Conservation (phyloP, 345 rosid species). For the Gossypium rotundifolium region DNA sequence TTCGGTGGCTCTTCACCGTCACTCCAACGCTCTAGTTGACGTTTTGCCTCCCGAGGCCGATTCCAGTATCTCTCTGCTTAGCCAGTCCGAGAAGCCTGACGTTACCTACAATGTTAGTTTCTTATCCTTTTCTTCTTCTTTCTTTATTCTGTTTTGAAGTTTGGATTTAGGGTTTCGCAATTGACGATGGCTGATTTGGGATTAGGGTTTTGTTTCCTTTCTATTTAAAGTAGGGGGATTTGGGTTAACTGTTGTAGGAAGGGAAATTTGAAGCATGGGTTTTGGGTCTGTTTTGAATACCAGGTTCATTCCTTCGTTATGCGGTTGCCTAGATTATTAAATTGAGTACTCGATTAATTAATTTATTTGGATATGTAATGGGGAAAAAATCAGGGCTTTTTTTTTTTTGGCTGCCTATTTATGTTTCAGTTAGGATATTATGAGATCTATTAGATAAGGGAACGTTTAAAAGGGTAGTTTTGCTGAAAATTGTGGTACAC, state of each 20-base stretch:
- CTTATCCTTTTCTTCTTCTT: neutral
- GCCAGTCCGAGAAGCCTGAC: conserved; percentile 98
- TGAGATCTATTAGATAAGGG: neutral
- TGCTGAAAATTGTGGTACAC: neutral
- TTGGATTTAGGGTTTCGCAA: neutral
- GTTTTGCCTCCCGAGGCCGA: conserved; percentile 98
- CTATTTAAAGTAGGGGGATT: neutral
- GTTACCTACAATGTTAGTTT: conserved; percentile 73
- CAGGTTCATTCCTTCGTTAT: neutral
- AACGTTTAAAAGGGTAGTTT: neutral
- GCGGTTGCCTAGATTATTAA: neutral
- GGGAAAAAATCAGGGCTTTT: neutral
- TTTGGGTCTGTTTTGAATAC: neutral
- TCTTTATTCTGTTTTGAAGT: neutral
- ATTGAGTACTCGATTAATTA: neutral
- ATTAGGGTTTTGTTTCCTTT: conserved; percentile 16
- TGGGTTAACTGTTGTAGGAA: neutral
- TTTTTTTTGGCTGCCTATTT: neutral
- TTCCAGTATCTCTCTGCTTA: conserved; percentile 90
- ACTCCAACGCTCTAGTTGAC: conserved; percentile 93
- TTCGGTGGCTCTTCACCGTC: conserved; percentile 96
- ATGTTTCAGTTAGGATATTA: neutral
- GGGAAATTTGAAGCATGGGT: neutral
- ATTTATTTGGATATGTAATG: neutral
- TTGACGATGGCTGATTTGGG: neutral